These are phyloP conservation scores for Schizochytrium sp. DNA, from an alignment of 108 stramenopile genomes.

Conservation along the genomic window DNA sequence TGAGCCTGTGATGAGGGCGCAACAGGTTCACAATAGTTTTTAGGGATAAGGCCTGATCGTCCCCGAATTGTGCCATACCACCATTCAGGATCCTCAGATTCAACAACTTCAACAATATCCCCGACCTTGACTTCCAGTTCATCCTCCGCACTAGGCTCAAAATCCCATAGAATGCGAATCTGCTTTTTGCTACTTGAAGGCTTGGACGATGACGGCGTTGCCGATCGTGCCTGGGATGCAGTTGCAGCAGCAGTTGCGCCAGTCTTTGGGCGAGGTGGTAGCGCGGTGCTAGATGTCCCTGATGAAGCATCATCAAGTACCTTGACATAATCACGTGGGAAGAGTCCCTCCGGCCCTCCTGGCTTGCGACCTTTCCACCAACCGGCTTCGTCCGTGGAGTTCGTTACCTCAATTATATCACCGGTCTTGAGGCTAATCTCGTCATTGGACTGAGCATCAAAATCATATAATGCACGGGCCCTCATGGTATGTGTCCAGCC, in stretches of 20 bases:
- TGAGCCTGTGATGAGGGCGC: too few relatives aligned
- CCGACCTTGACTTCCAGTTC: slow-evolving; percentile 30
- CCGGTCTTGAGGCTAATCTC: slow-evolving; percentile 31
- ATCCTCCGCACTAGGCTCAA: slow-evolving; percentile 30
- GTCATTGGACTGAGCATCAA: slow-evolving; percentile 14
- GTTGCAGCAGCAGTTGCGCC: neutral
- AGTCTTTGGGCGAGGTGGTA: neutral
- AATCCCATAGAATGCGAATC: slow-evolving; percentile 9
- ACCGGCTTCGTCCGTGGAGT: neutral
- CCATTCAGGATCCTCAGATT: slow-evolving; percentile 43
- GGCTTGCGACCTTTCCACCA: slow-evolving; percentile 12
- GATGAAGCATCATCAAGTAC: neutral
- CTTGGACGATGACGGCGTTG: neutral
- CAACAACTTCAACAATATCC: neutral
- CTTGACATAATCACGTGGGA: slow-evolving; percentile 42
- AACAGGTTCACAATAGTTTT: neutral
- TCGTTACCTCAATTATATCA: slow-evolving; percentile 28
- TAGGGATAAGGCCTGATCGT: neutral
- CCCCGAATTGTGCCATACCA: slow-evolving; percentile 46
- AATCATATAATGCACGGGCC: slow-evolving; percentile 40
- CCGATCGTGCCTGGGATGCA: neutral
- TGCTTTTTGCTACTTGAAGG: neutral
- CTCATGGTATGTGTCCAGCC: neutral
- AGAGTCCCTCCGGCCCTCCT: neutral
- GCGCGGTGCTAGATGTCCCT: too few relatives aligned